Evolutionary conservation across 2,329 filamentous ascomycete species (phyloP), one percentile per base, ranked within the genome.

Genomic region (Fusarium heterosporum): DNA sequence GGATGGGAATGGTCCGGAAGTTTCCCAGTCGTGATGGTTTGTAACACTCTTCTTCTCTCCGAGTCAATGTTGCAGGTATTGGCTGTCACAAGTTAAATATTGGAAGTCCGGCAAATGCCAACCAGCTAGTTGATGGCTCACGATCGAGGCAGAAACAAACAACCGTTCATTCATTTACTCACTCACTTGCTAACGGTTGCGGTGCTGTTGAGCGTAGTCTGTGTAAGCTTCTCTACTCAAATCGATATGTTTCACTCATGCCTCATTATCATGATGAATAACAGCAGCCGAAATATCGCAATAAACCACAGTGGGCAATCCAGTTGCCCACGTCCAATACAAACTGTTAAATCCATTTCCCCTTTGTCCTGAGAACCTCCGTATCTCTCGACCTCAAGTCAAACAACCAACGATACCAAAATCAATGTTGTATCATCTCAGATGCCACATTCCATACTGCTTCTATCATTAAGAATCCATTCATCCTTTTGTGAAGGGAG

Each of bases 291-390:
- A 66, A 52, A 68, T 57, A 41, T 52, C 47, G 28, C 47, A 19
- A 42, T 25, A 26, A 19, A 36, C 26, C 16, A 14, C 12, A 43
- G 40, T 60, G 51, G 49, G 53, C 65, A 68, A 66, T 69, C 55
- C 65, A 68, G 36, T 52, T 68, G 61, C 29, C 55, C 65, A 68
- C 57, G 39, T 56, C 52, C 48, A 61, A 69, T 51, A 55, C 61
- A 69, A 69, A 17, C 46, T 49, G 48, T 51, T 34, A 48, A 55
- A 58, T 54, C 13, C 17, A 47, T 30, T 43, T 13, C 43, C 46
- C 36, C 40, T 43, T 51, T 45, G 25, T 50, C 46, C 45, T 59
- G 17, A 36, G 17, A 42, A 41, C 40, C 47, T 32, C 26, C 11
- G n/a, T 10, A 45, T 40, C n/a, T 32, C n/a, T 48, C 40, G 43